Conservation (phyloP, 495 filamentous ascomycete genomes). For the Hypoxylon subgilvum region DNA sequence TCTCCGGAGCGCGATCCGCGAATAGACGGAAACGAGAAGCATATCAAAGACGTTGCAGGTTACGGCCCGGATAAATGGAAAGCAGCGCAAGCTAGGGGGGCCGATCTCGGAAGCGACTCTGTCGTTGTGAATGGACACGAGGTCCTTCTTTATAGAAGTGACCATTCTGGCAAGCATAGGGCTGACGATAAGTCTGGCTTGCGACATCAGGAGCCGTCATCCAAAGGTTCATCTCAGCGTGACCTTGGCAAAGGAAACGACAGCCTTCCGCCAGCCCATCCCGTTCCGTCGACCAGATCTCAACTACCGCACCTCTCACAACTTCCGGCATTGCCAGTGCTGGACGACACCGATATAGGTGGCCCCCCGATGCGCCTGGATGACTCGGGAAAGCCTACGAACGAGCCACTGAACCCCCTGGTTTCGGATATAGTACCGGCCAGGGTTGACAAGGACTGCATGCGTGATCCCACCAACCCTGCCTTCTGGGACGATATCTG, state of each 20-base stretch:
- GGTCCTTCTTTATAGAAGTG: conserved; percentile 59
- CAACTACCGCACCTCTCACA: conserved; percentile 64
- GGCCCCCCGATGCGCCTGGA: conserved; percentile 63
- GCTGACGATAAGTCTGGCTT: conserved; percentile 8
- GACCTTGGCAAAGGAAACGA: conserved; percentile 28
- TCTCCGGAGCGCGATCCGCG: conserved; percentile 65
- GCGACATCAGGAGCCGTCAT: conserved; percentile 7
- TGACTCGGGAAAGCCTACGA: conserved; percentile 42
- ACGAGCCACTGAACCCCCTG: conserved; percentile 58
- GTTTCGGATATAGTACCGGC: conserved; percentile 69
- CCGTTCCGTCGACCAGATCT: conserved; percentile 3
- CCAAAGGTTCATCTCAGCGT: conserved; percentile 24
- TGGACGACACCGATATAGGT: conserved; percentile 81
- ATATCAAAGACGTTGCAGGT: conserved; percentile 78
- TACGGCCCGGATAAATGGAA: conserved; percentile 75
- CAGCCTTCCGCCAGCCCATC: conserved; percentile 23
- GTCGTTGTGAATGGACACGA: conserved; percentile 66
- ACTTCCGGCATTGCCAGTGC: conserved; percentile 67
- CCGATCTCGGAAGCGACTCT: conserved; percentile 70
- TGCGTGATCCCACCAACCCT: conserved; percentile 80
- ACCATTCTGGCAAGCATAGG: conserved; percentile 26
- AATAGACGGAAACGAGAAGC: conserved; percentile 66
- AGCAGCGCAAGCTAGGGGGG: conserved; percentile 59
- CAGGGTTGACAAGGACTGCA: conserved; percentile 60
- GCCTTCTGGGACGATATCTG: conserved; percentile 86